Percentiles rank a stretch among this genome's conserved stretches.
Evolutionary conservation across 2,329 filamentous ascomycete species (phyloP).

Genomic region (Epichloe gansuensis): DNA sequence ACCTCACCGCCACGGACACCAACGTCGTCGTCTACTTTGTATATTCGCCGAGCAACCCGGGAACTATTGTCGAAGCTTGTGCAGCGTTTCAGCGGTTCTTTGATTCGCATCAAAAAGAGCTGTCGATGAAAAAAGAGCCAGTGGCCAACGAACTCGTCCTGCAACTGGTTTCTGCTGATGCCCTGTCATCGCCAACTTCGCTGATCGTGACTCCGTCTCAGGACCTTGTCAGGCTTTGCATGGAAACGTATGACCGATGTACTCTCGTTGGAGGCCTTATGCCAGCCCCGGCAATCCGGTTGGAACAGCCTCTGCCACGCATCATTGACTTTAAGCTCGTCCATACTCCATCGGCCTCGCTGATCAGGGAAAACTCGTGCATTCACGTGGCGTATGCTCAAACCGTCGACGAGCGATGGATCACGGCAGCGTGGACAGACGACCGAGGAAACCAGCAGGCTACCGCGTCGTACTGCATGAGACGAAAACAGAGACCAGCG

Average conservation of each 20-base stretch:
- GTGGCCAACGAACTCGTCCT: conserved; percentile 56
- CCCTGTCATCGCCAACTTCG: conserved; percentile 50
- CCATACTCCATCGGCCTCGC: conserved; percentile 53
- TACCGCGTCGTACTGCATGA: conserved; percentile 59
- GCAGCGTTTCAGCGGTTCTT: conserved; percentile 61
- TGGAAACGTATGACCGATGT: conserved; percentile 70
- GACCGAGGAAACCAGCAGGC: conserved; percentile 61
- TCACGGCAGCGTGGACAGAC: conserved; percentile 71
- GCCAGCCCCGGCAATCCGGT: conserved; percentile 56
- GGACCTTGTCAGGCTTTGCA: conserved; percentile 49
- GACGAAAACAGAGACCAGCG: conserved; percentile 40
- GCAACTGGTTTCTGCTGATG: conserved; percentile 58
- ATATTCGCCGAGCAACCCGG: conserved; percentile 50
- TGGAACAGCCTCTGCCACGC: conserved; percentile 58
- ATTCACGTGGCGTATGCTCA: conserved; percentile 70
- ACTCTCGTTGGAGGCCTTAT: conserved; percentile 41
- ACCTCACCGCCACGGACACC: conserved; percentile 29
- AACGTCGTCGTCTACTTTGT: conserved; percentile 68
- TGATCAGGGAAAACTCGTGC: conserved; percentile 66
- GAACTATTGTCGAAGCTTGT: conserved; percentile 56
- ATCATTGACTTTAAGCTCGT: conserved; percentile 64
- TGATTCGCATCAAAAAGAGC: conserved; percentile 38
- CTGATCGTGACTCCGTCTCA: conserved; percentile 48
- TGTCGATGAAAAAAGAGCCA: conserved; percentile 28
- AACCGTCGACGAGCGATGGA: conserved; percentile 64